These are phyloP conservation scores for Musa beccarii DNA, from an alignment of 176 grass and related monocot genomes.

Conservation along the genomic window DNA sequence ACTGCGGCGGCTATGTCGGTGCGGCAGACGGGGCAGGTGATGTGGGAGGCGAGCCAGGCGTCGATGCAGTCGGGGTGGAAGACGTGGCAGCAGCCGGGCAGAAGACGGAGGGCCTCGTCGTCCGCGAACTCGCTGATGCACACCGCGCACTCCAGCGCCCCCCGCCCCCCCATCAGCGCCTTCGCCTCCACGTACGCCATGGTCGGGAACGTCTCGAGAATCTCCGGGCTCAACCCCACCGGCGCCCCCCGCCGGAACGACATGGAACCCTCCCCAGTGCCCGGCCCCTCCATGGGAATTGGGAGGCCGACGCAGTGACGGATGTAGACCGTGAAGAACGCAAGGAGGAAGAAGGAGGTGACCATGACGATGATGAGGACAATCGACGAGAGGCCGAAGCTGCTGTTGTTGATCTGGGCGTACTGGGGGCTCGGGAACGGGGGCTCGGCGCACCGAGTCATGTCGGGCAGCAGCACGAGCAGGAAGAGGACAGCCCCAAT, in stretches of 20 bases:
- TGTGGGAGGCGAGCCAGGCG: constrained; percentile 39
- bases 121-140: constrained; percentile 45
- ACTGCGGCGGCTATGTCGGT: constrained; percentile 17
- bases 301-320: constrained; percentile 26
- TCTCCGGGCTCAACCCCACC: constrained; percentile 30
- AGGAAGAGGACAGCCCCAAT: background rate
- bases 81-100: constrained; percentile 43
- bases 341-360: constrained; percentile 26
- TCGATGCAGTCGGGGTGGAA: constrained; percentile 60
- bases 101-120: constrained; percentile 40
- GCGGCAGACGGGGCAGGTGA: constrained; percentile 40
- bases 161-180: constrained; percentile 24
- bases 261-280: background rate
- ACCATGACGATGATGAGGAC: constrained; percentile 6
- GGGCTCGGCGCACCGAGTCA: background rate
- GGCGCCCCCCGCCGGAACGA: constrained; percentile 2
- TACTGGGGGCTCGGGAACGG: background rate
- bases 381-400: constrained; percentile 27
- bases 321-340: constrained; percentile 31
- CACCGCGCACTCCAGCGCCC: constrained; percentile 31
- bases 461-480: background rate
- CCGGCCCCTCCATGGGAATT: background rate
- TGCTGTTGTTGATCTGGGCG: constrained; percentile 23
- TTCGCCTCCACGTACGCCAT: constrained; percentile 48
- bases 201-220: constrained; percentile 39